phyloP scores from a whole-genome alignment of 352 stramenopile genomes.

The Thalassiosira mediterranea region DNA sequence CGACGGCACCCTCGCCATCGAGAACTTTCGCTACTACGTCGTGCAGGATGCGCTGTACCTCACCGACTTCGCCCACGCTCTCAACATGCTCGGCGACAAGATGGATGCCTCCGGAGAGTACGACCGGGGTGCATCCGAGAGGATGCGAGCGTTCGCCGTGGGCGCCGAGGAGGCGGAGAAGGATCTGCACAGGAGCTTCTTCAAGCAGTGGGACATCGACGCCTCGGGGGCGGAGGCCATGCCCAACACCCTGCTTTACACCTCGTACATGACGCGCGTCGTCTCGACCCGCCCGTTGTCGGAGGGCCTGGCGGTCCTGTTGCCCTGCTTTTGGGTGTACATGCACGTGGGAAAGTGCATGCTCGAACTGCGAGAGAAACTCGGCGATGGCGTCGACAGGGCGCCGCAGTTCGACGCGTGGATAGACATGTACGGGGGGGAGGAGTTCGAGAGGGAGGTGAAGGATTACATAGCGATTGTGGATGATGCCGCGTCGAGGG shows the following conservation, averaged over 20 bases:
- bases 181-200: constrained; percentile 72
- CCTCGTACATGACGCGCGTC: constrained; percentile 76
- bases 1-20: constrained; percentile 56
- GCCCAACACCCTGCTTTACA: constrained; percentile 79
- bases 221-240: constrained; percentile 55
- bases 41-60: constrained; percentile 76
- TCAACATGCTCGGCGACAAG: constrained; percentile 58
- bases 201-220: constrained; percentile 69
- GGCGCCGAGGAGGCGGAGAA: constrained; percentile 71
- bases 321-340: constrained; percentile 83
- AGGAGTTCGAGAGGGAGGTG: constrained; percentile 76
- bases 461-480: constrained; percentile 77
- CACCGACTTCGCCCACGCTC: constrained; percentile 67
- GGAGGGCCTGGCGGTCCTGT: constrained; percentile 69
- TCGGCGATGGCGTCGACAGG: constrained; percentile 56
- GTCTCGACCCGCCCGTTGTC: constrained; percentile 57
- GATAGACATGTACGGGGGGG: constrained; percentile 82
- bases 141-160: constrained; percentile 64
- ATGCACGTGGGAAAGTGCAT: constrained; percentile 81
- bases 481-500: constrained; percentile 39
- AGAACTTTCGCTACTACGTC: constrained; percentile 80
- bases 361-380: constrained; percentile 66
- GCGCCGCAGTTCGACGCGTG: constrained; percentile 76
- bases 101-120: constrained; percentile 11
- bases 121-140: constrained; percentile 24